Base-by-base conservation (phyloP, 176 grass and related monocot species). In the maize (Zea mays) region DNA sequence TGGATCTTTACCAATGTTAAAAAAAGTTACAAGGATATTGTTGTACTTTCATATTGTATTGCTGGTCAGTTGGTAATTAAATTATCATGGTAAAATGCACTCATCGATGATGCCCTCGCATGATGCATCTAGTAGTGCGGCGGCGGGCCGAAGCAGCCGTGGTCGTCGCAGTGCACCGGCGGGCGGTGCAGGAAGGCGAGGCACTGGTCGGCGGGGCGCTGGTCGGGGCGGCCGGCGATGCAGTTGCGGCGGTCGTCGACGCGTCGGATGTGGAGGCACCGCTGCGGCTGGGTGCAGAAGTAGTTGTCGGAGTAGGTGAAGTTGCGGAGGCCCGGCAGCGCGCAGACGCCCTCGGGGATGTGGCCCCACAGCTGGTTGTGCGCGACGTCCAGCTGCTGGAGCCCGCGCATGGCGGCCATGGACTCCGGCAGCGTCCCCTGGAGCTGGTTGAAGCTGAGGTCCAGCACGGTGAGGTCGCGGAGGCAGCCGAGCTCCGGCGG, bases 221-320 rank as follows among this genome's bases (percentile, higher is more conserved):
- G 93, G 49, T 93, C 85, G 1, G 93, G 93, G 2, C 85, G 13
- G 5, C 79, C 82, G 13, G 82, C 75, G 70, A 97, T 85, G 71
- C 93, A 97, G 68, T 97, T 97, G 85, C 82, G 70, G 9, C 90
- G 69, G 67, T 97, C 93, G 34, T 97, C 90, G 67, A 71, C 48
- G 37, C 62, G 74, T 17, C 64, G 83, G n/a, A 97, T 62, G 40
- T 50, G 13, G 34, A 84, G 65, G 68, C 93, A 97, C 34, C 80
- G 69, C 13, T 11, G 39, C 1, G 93, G 76, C 80, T 88, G 90
- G 52, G 73, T 88, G 76, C 90, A 90, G 87, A 97, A 93, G 87
- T 59, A 97, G 76, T 97, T 97, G 79, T 86, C 90, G 10, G 93
- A 97, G 82, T 88, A 97, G 2, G 90, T 97, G 82, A 97, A 97